Base-by-base conservation (phyloP, 805 yeast genomes). In the Groenewaldozyma tartarivorans region DNA sequence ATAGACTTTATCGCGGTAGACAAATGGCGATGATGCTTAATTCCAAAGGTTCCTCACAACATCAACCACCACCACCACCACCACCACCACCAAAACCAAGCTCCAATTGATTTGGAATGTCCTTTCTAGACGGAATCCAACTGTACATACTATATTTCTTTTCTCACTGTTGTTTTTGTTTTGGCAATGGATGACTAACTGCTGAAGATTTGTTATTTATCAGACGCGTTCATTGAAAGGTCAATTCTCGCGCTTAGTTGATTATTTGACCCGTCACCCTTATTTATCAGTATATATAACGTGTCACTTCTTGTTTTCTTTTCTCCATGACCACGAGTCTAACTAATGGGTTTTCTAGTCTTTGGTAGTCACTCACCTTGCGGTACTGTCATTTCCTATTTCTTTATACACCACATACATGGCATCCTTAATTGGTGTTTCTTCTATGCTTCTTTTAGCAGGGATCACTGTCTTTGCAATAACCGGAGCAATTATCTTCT, bases 1-100 rank as follows among this genome's bases (percentile, higher is more conserved):
- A 76, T 37, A 69, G 41, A 35, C 5, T 17, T 38, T 11, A 20
- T 31, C n/a, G 34, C 33, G 41, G 13, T 24, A 7, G 29, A 9
- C 29, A 24, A 13, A 13, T 24, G 29, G 13, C 29, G 11, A 7
- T 9, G 29, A 7, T 24, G 13, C 13, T 24, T 7, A 24, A 24
- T 13, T 24, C 29, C 11, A 9, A 7, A 24, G 13, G 29, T 13
- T 24, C 29, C 7, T 9, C 11, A 7, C 29, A 24, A 24, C 29
- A 13, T 13, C 29, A 24, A 24, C 7, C 11, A 24, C 29, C 29
- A 24, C 7, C 7, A 24, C 29, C 29, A 24, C 7, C 7, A 24
- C 29, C 29, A 24, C 7, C n/a, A n/a, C n/a, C n/a, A n/a, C n/a
- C n/a, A n/a, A n/a, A n/a, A n/a, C n/a, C n/a, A n/a, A n/a, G n/a